Base-by-base conservation (phyloP, 495 filamentous ascomycete species). In the Tuber borchii region DNA sequence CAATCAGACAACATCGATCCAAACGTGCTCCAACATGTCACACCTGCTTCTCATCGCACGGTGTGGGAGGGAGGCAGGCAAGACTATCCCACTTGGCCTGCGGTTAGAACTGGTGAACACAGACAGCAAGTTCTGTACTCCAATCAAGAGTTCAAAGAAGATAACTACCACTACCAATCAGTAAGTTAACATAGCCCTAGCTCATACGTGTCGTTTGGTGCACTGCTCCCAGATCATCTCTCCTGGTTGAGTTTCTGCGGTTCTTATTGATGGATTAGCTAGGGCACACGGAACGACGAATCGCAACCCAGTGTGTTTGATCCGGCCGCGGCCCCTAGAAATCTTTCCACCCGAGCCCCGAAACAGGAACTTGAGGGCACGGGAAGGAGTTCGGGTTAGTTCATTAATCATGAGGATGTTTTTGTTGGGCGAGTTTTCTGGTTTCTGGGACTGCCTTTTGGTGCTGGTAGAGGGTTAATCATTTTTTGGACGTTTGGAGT, bases 1-100 rank as follows among this genome's bases (percentile, higher is more conserved):
- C 68, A 70, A 75, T 46, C 73, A 42, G 73, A 71, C 40, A 22
- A 69, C 4, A 75, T 79, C 65, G 61, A 79, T 71, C 78, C 76
- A 70, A 70, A 75, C 77, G 39, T 79, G 37, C 70, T 79, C 22
- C 78, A 79, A 8, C 69, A 68, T 37, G 34, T 31, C 8, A n/a
- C 75, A 34, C n/a, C 17, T 16, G 48, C 71, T 26, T 76, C 76
- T 34, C 78, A 79, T 19, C 45, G 48, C 68, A 71, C 56, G 10
- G 12, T 72, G 17, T 79, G 78, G 78, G 73, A 75, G 68, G 10
- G 2, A 31, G 12, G 12, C 0, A 16, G 56, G 20, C 56, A 65
- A 31, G 26, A 17, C 56, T 65, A 31, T 65, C 12, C 56, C 20
- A 16, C n/a, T 65, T 65, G 56, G 56, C 3, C 56, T 31, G 12